A percentile compares a stretch with the other conserved stretches of the same genome.
phyloP scores from a whole-genome alignment of 768 basidiomycete genomes.

The Leccinum incarnatum region DNA sequence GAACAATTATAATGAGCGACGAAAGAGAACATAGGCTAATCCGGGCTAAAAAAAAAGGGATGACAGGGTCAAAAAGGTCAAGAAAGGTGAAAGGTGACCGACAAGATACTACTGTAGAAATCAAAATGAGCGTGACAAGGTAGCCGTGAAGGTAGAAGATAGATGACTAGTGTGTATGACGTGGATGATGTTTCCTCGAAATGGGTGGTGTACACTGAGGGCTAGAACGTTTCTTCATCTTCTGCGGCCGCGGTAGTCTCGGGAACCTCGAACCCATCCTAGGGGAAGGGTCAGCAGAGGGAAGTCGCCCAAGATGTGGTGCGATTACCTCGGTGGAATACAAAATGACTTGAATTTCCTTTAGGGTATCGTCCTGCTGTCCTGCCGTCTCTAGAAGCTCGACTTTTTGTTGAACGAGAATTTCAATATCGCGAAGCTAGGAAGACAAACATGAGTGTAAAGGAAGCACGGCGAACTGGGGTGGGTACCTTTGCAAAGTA shows the following conservation, averaged over 20 bases:
- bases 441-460: constrained; percentile 3
- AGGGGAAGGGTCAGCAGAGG: constrained; percentile 14
- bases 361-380: constrained; percentile 58
- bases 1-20: constrained; percentile 24
- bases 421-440: constrained; percentile 96
- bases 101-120: constrained; percentile 14
- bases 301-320: constrained; percentile 2
- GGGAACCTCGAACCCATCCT: constrained; percentile 95
- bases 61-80: constrained; percentile 3
- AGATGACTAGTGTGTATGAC: constrained; percentile 8
- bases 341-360: constrained; percentile 86
- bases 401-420: constrained; percentile 79
- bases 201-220: constrained; percentile 15
- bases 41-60: neutral
- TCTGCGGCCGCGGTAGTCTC: constrained; percentile 54
- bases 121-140: constrained; percentile 19
- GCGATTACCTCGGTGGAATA: constrained; percentile 89
- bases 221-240: constrained; percentile 79
- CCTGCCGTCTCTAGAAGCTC: constrained; percentile 58
- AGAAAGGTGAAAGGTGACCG: constrained; percentile 9
- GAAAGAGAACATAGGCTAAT: constrained; percentile 22
- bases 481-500: constrained; percentile 90
- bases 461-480: constrained; percentile 4
- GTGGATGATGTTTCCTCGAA: constrained; percentile 6
- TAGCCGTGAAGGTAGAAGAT: constrained; percentile 4